Base-by-base conservation (phyloP, 2,329 filamentous ascomycete species). In the Fusarium denticulatum region DNA sequence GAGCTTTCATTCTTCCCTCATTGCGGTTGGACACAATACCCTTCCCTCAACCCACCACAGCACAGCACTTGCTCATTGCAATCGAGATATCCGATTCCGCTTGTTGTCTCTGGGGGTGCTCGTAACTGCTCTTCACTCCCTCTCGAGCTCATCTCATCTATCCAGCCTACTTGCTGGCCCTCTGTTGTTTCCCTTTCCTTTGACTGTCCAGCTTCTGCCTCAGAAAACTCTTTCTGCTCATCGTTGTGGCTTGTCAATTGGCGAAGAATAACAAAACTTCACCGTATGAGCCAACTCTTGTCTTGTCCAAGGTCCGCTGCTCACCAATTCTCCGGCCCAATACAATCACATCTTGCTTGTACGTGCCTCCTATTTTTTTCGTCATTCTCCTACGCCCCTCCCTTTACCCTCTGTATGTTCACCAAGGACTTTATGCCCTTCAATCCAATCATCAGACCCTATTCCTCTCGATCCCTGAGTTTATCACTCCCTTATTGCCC, bases 71-170 rank as follows among this genome's bases (percentile, higher is more conserved):
- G 56, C 66, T 64, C 67, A 68, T 60, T 60, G 58, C 64, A 73
- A 76, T 78, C 73, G 76, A 76, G 75, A 78, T 78, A 78, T 76
- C 64, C 73, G 70, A 76, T 74, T 64, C 52, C 46, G 45, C 43
- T 55, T 71, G 24, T 71, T 53, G 62, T 37, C 63, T 65, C 53
- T 64, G 55, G 66, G 73, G 64, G 71, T 75, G 66, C 55, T 68
- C 63, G 64, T 74, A 67, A 60, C 60, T 67, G 56, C 47, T 59
- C 61, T 65, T 60, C 70, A 57, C 71, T 71, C 58, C 49, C 72
- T 69, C 70, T 45, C 57, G 60, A 60, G 43, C 50, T 64, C 60
- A 60, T 63, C 50, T 53, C 67, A 68, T 71, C 61, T 55, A 50
- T 61, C 55, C 34, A 40, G 47, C 56, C 43, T 56, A 46, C 46